These are phyloP conservation scores for Clavispora carvajalis DNA, from an alignment of 805 yeast genomes.

Conservation along the genomic window DNA sequence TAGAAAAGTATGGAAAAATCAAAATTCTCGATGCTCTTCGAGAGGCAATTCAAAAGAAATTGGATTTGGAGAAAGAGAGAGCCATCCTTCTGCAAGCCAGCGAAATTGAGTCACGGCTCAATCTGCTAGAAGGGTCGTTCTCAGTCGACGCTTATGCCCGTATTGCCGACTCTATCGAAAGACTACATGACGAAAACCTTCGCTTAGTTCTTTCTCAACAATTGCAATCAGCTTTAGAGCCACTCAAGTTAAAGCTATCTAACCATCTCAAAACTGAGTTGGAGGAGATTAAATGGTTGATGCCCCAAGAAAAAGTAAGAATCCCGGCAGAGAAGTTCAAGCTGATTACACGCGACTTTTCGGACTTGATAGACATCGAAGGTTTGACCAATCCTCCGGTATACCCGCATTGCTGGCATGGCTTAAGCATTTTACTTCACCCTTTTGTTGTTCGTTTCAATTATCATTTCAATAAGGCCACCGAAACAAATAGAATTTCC, in stretches of 20 bases:
- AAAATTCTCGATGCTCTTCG: conserved; percentile 4
- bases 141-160: conserved; percentile 12
- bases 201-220: neutral
- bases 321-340: conserved; percentile 11
- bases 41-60: conserved; percentile 3
- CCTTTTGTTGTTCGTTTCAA: conserved; percentile 48
- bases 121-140: conserved; percentile 1
- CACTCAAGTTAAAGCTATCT: conserved; percentile 7
- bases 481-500: conserved; percentile 57
- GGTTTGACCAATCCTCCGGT: conserved; percentile 19
- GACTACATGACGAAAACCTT: neutral
- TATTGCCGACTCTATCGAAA: conserved; percentile 4
- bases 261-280: conserved; percentile 10
- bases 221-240: conserved; percentile 5
- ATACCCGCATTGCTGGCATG: conserved; percentile 44
- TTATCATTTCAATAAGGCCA: conserved; percentile 50
- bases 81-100: conserved; percentile 2
- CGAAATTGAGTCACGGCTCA: neutral
- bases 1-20: conserved; percentile 3
- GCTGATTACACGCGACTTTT: conserved; percentile 3
- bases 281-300: conserved; percentile 20
- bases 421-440: conserved; percentile 40
- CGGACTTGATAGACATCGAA: conserved; percentile 28
- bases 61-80: conserved; percentile 5
- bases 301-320: conserved; percentile 11